A percentile compares a stretch with the other conserved stretches of the same genome.
Evolutionary conservation across 805 yeast genomes (phyloP).

Genomic region (Diddensiella transvaalensis): DNA sequence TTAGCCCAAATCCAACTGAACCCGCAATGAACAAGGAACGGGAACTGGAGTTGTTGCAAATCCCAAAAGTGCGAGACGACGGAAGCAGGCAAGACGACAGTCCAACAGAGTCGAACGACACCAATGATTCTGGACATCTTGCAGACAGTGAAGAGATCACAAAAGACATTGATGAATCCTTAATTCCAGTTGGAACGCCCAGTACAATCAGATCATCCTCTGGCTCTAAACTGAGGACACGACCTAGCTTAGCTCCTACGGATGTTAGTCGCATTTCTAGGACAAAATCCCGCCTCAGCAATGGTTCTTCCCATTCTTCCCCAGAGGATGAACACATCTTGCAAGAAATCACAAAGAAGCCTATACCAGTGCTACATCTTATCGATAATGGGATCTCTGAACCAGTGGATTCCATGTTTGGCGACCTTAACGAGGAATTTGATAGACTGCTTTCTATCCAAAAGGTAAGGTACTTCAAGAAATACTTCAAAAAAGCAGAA

Average conservation of each 20-base stretch:
- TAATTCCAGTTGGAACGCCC: background rate
- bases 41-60: background rate
- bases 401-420: constrained; percentile 22
- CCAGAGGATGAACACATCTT: constrained; percentile 16
- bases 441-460: constrained; percentile 23
- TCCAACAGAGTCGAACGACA: background rate
- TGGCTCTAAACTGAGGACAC: constrained; percentile 17
- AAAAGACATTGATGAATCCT: background rate
- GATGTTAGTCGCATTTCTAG: constrained; percentile 18
- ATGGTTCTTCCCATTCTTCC: background rate
- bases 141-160: constrained; percentile 3
- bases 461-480: constrained; percentile 15
- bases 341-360: constrained; percentile 12
- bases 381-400: constrained; percentile 12
- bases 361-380: constrained; percentile 21
- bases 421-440: constrained; percentile 25
- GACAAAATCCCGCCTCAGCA: constrained; percentile 5
- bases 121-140: background rate
- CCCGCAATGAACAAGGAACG: background rate
- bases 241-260: constrained; percentile 23
- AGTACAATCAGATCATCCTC: constrained; percentile 23
- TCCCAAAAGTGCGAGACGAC: background rate
- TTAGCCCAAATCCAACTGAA: background rate
- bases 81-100: background rate
- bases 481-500: too few species aligned